Evolutionary conservation across 306 rosid genomes (phyloP).

Genomic region (Prunus armeniaca): DNA sequence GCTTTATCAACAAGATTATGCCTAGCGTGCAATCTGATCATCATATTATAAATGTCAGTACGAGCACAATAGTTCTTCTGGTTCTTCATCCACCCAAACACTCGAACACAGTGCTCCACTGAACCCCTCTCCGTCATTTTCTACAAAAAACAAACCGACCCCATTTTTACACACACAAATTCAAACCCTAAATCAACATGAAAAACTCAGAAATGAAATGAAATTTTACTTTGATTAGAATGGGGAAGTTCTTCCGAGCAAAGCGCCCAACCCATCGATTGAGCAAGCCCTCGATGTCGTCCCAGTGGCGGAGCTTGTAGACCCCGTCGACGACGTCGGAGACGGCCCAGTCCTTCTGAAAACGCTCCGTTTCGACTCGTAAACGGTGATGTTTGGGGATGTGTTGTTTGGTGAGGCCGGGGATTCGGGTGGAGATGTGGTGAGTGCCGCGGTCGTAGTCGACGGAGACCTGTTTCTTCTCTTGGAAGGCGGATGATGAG

Average conservation of each 20-base stretch:
- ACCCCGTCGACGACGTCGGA: conserved; percentile 63
- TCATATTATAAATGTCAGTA: conserved; percentile 79
- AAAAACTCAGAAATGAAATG: neutral
- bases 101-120: conserved; percentile 63
- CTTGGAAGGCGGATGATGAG: conserved; percentile 45
- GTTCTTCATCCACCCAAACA: conserved; percentile 79
- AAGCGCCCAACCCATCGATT: conserved; percentile 88
- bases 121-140: conserved; percentile 74
- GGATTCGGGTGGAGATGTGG: conserved; percentile 40
- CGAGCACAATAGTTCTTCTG: conserved; percentile 83
- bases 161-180: neutral
- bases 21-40: conserved; percentile 84
- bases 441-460: conserved; percentile 81
- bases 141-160: conserved; percentile 28
- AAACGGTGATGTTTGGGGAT: conserved; percentile 58
- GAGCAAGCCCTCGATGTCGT: conserved; percentile 67
- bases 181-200: neutral
- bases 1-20: conserved; percentile 78
- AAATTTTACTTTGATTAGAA: conserved; percentile 57
- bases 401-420: conserved; percentile 61
- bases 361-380: conserved; percentile 63
- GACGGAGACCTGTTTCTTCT: conserved; percentile 66
- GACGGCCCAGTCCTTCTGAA: conserved; percentile 84
- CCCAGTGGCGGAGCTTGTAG: conserved; percentile 39
- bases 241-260: conserved; percentile 79